Evolutionary conservation across 2,329 filamentous ascomycete species (phyloP), one percentile per base, ranked within the genome.

Genomic region (Microdochium trichocladiopsis): DNA sequence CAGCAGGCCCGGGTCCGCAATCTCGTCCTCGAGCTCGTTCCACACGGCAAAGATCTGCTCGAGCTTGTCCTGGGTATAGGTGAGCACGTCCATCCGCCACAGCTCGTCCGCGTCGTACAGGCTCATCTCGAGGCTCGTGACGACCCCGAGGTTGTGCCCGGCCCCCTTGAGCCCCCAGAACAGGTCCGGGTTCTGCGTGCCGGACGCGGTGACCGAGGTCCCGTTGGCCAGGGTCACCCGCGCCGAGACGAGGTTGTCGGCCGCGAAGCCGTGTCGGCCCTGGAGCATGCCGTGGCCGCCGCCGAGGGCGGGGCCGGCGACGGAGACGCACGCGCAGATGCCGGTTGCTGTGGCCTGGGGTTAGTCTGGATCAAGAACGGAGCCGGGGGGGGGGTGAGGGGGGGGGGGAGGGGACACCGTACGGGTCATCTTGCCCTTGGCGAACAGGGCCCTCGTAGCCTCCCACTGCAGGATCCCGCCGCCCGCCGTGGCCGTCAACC

Each of bases 61-160:
- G 8, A 80, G 70, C 51, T 79, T 72, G 28, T 78, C 73, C 1
- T 74, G 72, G 4, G 65, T 70, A 55, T 74, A 79, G 22, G 70
- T 65, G 31, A 78, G 63, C 0, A 66, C 73, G 53, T 71, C 66
- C n/a, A 71, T 68, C 2, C 72, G 70, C 71, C 72, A 78, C 51
- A 66, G 57, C 16, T 49, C 53, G 51, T 65, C 60, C 18, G 69
- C 68, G 54, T 78, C 72, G 56, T 76, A 80, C 33, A 81, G 70
- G 58, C 76, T 77, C 1, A 67, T 66, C 0, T 69, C 72, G 10
- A 75, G 63, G 1, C 71, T 73, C 0, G 78, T 80, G 11, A 83
- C 77, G 43, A 83, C 75, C 4, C 79, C 80, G 53, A 83, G 83
- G 61, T 83, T 83, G 57, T 82, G 78, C 1, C 79, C 80, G 1